Conservation (phyloP, 2,329 filamentous ascomycete species). For the Penicillium sp. region DNA sequence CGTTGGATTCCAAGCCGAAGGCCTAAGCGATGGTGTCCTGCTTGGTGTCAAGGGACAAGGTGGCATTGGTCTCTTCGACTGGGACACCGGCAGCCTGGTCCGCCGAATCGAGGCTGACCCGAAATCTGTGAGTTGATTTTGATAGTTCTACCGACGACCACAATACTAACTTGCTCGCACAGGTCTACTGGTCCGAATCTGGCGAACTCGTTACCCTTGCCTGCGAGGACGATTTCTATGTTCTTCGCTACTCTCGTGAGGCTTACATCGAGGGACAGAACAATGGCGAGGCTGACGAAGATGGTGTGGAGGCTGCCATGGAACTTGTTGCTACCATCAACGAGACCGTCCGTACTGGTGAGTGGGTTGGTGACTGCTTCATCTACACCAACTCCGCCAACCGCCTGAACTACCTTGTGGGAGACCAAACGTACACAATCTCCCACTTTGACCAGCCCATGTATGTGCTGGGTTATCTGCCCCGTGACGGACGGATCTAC, state of each 20-base stretch:
- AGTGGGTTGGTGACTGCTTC: slow-evolving; percentile 98
- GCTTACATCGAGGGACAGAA: slow-evolving; percentile 80
- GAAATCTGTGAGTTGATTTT: slow-evolving; percentile 44
- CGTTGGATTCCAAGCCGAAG: slow-evolving; percentile 91
- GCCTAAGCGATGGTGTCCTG: slow-evolving; percentile 78
- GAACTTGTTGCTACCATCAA: slow-evolving; percentile 94
- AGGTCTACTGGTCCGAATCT: slow-evolving; percentile 96
- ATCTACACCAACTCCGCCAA: slow-evolving; percentile 98
- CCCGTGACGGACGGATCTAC: slow-evolving; percentile 91
- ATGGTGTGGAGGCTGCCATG: slow-evolving; percentile 92
- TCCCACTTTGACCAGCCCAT: slow-evolving; percentile 93
- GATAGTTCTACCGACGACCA: not conserved
- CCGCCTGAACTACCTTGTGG: slow-evolving; percentile 93
- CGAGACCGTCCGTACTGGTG: slow-evolving; percentile 85
- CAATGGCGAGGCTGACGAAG: slow-evolving; percentile 73
- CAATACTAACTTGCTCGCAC: slow-evolving; percentile 13
- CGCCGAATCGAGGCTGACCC: slow-evolving; percentile 81
- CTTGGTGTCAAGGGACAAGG: slow-evolving; percentile 93
- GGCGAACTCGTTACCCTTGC: slow-evolving; percentile 89
- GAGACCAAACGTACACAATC: slow-evolving; percentile 95
- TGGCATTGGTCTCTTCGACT: slow-evolving; percentile 93
- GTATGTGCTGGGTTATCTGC: slow-evolving; percentile 93
- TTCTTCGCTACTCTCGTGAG: slow-evolving; percentile 84
- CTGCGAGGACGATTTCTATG: slow-evolving; percentile 92
- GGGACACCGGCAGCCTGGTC: slow-evolving; percentile 82